Conservation (phyloP, 73 alveolate genomes). For the Paramecium octaurelia region DNA sequence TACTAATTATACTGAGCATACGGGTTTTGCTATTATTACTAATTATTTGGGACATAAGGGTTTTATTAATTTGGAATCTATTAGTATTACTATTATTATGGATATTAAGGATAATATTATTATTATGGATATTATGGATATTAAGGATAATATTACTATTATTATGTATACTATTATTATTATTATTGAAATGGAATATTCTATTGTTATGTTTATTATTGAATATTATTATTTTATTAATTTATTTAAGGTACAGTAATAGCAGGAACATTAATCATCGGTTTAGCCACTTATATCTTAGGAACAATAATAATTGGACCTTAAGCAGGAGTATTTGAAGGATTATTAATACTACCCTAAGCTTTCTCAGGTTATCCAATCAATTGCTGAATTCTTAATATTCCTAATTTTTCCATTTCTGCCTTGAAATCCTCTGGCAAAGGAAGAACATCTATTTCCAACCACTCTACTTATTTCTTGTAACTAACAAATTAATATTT, state of each 20-base stretch:
- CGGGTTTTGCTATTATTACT: neutral
- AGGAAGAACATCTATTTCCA: neutral
- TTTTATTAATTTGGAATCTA: neutral
- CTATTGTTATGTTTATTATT: neutral
- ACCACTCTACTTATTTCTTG: conserved; percentile 29
- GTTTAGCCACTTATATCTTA: neutral
- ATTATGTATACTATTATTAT: no score
- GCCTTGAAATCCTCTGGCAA: neutral
- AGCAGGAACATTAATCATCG: neutral
- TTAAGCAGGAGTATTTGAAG: neutral
- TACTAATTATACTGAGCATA: neutral
- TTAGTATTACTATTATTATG: neutral
- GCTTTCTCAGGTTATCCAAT: neutral
- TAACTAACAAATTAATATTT: neutral
- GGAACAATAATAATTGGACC: neutral
- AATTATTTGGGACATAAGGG: no score
- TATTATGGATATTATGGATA: neutral
- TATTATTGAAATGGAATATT: neutral
- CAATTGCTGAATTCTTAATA: neutral
- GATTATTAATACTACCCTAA: neutral
- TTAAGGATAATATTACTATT: no score
- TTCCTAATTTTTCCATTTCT: conserved; percentile 31
- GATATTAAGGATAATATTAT: neutral
- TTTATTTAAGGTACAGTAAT: neutral
- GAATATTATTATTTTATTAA: neutral